Percentiles rank a stretch among this genome's conserved stretches.
Conservation (phyloP, 805 yeast species). For the Naumovozyma dairenensis region DNA sequence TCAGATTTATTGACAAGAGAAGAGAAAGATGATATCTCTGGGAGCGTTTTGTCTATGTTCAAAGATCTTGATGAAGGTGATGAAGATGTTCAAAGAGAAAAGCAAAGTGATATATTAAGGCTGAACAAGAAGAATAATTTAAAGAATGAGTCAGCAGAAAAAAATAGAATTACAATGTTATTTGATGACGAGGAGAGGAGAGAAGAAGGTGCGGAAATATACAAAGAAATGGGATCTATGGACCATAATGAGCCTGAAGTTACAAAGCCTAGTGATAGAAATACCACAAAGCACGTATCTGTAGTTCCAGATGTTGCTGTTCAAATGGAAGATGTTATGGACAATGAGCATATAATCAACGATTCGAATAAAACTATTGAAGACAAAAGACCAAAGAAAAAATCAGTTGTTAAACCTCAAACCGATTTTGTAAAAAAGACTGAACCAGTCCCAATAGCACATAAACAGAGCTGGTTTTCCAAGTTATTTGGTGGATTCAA, state of each 20-base stretch:
- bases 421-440: no score
- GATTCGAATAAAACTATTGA: no score
- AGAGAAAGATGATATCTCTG: constrained; percentile 11
- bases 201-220: constrained; percentile 10
- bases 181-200: constrained; percentile 24
- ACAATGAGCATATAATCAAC: not conserved
- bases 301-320: no score
- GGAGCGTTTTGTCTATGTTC: constrained; percentile 23
- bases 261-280: no score
- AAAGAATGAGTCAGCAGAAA: constrained; percentile 2
- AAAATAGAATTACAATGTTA: constrained; percentile 23
- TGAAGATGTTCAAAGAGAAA: not conserved
- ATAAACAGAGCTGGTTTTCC: constrained; percentile 17
- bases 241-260: not conserved
- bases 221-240: constrained; percentile 2
- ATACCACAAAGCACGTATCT: no score
- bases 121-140: constrained; percentile 3
- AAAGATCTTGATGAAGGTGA: constrained; percentile 25
- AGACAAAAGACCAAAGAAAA: no score
- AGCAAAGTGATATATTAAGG: not conserved
- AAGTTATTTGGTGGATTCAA: constrained; percentile 17
- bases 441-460: not conserved
- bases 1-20: constrained; percentile 5
- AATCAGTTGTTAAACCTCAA: no score
- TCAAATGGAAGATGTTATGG: not conserved